Base-by-base conservation (phyloP, 1,284 basidiomycete genomes). In the Gomphus bonarii region DNA sequence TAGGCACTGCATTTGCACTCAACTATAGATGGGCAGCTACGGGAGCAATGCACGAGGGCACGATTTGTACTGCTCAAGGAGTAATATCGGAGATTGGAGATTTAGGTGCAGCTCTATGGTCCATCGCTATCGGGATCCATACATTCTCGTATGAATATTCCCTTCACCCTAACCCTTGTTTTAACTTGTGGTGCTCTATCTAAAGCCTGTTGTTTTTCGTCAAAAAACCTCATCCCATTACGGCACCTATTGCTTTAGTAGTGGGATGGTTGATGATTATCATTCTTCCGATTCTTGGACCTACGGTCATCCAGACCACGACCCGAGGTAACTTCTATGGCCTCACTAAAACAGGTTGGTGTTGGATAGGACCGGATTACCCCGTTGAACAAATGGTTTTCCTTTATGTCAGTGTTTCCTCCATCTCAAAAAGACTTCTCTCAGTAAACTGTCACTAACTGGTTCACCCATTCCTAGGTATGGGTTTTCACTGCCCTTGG, bases 31-130 rank as follows among this genome's bases (percentile, higher is more conserved):
- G 54, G 54, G 44, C 31, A 18, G 46, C 12, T 2, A 9, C 35
- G 31, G 54, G 54, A 8, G 1, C 4, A 9, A 55, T 55, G 44
- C 11, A 9, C 3, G 44, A 46, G 4, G 44, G 14, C n/a, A 31
- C 7, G 2, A 16, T 55, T 8, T 55, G 54, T 40, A 55, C 28
- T 20, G 22, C 33, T 20, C 54, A 55, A 36, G 54, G 54, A 9
- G 54, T 33, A 12, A 30, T 55, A 12, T 55, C 54, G n/a, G 43
- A 55, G 33, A 20, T 55, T 9, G 54, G 54, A 1, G 54, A 55
- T 48, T 38, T 55, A 14, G 54, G 54, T 2, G 54, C 54, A 16
- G 54, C 54, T 12, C 33, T 55, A 30, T 55, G 54, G 54, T 47
- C 54, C 31, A 47, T 42, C 22, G 54, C 46, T 36, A 55, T 55